These are phyloP conservation scores for Pachyrhizus erosus DNA, from an alignment of 306 rosid genomes.

Conservation along the genomic window DNA sequence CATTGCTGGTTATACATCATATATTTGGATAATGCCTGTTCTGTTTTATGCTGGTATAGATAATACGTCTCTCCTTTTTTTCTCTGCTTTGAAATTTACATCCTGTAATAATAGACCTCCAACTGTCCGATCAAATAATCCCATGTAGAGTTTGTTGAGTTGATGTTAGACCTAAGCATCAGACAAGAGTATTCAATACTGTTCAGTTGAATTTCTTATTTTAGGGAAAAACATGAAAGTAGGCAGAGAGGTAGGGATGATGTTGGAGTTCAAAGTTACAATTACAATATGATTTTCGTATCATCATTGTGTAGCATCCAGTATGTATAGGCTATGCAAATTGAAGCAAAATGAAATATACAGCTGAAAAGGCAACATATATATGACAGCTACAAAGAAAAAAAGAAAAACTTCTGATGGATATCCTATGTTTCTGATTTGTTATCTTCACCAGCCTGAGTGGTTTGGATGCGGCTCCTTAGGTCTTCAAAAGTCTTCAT, in stretches of 20 bases:
- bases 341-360: conserved; percentile 44
- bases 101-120: background rate
- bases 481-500: conserved; percentile 96
- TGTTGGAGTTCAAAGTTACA: conserved; percentile 16
- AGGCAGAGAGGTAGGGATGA: background rate
- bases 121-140: background rate
- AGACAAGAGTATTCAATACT: background rate
- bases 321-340: conserved; percentile 42
- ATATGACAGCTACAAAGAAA: background rate
- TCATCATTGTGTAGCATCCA: conserved; percentile 40
- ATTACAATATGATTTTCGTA: conserved; percentile 38
- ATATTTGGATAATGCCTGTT: conserved; percentile 14
- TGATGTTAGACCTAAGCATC: background rate
- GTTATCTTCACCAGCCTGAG: conserved; percentile 61
- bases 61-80: conserved; percentile 15
- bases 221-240: conserved; percentile 2
- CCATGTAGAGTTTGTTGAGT: background rate
- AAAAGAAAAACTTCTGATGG: conserved; percentile 14
- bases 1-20: background rate
- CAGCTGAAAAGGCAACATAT: conserved; percentile 42
- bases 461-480: conserved; percentile 65
- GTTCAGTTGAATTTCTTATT: conserved; percentile 5
- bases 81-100: conserved; percentile 8
- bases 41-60: background rate
- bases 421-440: conserved; percentile 54